A percentile compares a stretch with the other conserved stretches of the same genome.
These are phyloP conservation scores for Perkinsus marinus DNA, from an alignment of 169 alveolate genomes.

Conservation along the genomic window DNA sequence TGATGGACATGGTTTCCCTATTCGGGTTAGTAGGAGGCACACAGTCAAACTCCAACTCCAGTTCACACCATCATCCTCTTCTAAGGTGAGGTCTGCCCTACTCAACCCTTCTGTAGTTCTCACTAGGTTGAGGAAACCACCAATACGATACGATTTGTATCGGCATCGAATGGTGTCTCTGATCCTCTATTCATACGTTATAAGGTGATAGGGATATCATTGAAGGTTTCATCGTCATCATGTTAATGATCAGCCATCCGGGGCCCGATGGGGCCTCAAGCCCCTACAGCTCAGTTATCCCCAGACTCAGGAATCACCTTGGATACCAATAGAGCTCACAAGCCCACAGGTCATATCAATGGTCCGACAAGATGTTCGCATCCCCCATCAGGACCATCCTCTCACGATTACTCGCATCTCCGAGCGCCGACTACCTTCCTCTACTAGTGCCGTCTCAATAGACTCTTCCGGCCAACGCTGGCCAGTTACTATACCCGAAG, in stretches of 20 bases:
- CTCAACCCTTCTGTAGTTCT: too few relatives aligned
- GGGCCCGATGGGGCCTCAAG: neutral
- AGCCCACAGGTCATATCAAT: neutral
- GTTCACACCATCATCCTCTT: neutral
- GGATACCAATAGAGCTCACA: neutral
- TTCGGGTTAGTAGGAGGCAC: neutral
- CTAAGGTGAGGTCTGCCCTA: too few relatives aligned
- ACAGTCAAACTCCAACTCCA: neutral
- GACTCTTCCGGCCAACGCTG: neutral
- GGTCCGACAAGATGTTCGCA: neutral
- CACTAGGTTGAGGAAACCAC: too few relatives aligned
- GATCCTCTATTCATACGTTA: neutral
- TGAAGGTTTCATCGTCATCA: neutral
- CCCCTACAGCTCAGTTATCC: neutral
- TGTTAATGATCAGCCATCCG: neutral
- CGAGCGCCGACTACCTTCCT: neutral
- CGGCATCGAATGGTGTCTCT: neutral
- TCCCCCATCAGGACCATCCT: neutral
- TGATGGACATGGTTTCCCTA: neutral
- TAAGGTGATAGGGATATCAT: neutral
- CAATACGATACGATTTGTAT: neutral
- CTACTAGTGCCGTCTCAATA: too few relatives aligned
- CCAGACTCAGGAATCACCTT: neutral
- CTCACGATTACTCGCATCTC: neutral
- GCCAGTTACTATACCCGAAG: neutral